A percentile compares a stretch with the other conserved stretches of the same genome.
phyloP scores from a whole-genome alignment of 2,329 filamentous ascomycete species.

The Salinomyces thailandicus region DNA sequence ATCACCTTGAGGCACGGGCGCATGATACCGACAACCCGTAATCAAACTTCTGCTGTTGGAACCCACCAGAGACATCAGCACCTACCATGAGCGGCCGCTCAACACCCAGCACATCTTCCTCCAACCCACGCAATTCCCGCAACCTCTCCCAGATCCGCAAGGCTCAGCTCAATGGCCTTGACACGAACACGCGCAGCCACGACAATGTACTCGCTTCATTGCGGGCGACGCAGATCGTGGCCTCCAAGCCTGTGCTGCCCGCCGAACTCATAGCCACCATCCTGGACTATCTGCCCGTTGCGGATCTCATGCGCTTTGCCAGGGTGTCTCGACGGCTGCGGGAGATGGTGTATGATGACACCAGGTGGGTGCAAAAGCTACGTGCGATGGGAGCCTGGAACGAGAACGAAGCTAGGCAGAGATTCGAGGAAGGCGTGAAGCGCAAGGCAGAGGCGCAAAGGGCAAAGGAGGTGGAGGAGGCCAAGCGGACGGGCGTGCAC shows the following conservation, averaged over 20 bases:
- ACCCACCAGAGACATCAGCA: too few species aligned
- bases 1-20: too few species aligned
- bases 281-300: constrained; percentile 76
- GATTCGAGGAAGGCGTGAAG: constrained; percentile 61
- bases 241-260: constrained; percentile 67
- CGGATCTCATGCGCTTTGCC: constrained; percentile 77
- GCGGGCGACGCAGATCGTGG: constrained; percentile 69
- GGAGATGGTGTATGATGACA: constrained; percentile 98
- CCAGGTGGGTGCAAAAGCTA: constrained; percentile 80
- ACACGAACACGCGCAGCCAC: constrained; percentile 9
- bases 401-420: constrained; percentile 69
- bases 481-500: constrained; percentile 25
- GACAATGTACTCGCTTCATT: constrained; percentile 60
- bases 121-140: constrained; percentile 14
- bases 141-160: constrained; percentile 22
- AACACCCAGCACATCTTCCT: constrained; percentile 8
- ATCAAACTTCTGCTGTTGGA: too few species aligned
- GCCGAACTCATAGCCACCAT: constrained; percentile 87
- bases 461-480: constrained; percentile 32
- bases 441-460: constrained; percentile 47
- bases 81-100: constrained; percentile 17
- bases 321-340: constrained; percentile 74
- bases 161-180: constrained; percentile 16
- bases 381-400: constrained; percentile 88
- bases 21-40: too few species aligned